A percentile compares a stretch with the other conserved stretches of the same genome.
Conservation (phyloP, 495 filamentous ascomycete species). For the Emericellopsis terricola region DNA sequence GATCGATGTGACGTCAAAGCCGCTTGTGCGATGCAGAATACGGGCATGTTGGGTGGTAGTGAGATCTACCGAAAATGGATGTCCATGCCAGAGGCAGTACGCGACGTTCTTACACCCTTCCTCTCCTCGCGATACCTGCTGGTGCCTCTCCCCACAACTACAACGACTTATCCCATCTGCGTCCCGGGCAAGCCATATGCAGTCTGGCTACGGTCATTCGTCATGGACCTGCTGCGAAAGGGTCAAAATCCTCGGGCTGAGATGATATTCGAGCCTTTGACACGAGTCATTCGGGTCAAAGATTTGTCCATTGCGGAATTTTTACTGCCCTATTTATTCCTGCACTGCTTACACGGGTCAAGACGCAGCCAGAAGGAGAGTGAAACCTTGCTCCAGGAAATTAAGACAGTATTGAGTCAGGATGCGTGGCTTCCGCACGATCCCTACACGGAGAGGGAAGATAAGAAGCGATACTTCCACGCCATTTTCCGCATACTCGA, state of each 20-base stretch:
- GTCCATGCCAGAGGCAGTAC: slow-evolving; percentile 49
- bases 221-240: slow-evolving; percentile 64
- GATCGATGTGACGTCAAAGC: slow-evolving; percentile 50
- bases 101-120: slow-evolving; percentile 73
- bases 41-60: slow-evolving; percentile 1
- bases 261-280: slow-evolving; percentile 61
- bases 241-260: slow-evolving; percentile 47
- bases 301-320: slow-evolving; percentile 74
- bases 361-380: slow-evolving; percentile 39
- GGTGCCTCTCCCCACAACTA: slow-evolving; percentile 31
- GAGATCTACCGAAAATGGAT: slow-evolving; percentile 53
- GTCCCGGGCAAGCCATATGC: slow-evolving; percentile 42
- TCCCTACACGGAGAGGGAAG: slow-evolving; percentile 39
- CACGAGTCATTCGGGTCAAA: slow-evolving; percentile 61
- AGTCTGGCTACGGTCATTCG: slow-evolving; percentile 62
- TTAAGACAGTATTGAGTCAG: slow-evolving; percentile 47
- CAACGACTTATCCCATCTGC: slow-evolving; percentile 64
- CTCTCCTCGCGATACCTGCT: slow-evolving; percentile 65
- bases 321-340: slow-evolving; percentile 62
- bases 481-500: slow-evolving; percentile 82
- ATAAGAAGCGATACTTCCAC: slow-evolving; percentile 65
- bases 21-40: slow-evolving; percentile 20
- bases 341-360: slow-evolving; percentile 66
- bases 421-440: too few species aligned
- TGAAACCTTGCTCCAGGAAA: slow-evolving; percentile 42